Base-by-base conservation (phyloP, 352 stramenopile species). In the Phytopythium chamaehyphon region DNA sequence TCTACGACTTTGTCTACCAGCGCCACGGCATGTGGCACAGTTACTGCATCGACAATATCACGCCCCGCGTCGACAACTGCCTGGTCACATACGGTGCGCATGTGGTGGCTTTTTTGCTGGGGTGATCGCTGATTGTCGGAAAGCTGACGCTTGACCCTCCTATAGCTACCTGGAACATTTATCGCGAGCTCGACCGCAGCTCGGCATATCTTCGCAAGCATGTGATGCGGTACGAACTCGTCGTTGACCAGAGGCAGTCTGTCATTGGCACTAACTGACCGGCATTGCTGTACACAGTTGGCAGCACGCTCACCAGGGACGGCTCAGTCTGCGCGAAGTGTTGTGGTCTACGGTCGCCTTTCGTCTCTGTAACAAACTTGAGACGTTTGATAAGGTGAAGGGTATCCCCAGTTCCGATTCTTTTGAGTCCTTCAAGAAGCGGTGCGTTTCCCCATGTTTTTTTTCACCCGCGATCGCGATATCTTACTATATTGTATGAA, bases 1-100 rank as follows among this genome's bases (percentile, higher is more conserved):
- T 88, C 54, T 93, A 90, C 61, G 80, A 93, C 57, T 93, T 88
- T 56, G 77, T 90, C 38, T 93, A 90, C 56, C 82, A 93, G 51
- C 82, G 82, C 21, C 82, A 93, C 40, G 79, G 79, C 44, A 93
- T 93, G 82, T 90, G 82, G 79, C 79, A 93, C 56, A 87, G 79
- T 58, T 93, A 93, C 54, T 76, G 79, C 6, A 90, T 88, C 58
- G 77, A 70, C 46, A 83, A 84, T 44, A 78, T 79, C 48, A 55
- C 69, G 42, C 82, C 82, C 26, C 78, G 79, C 50, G 82, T 93
- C 37, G 82, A 93, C 58, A 55, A 60, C 7, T 69, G 69, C 33
- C 68, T 93, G 39, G 78, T 86, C 50, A 86, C 86, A 57, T 93
- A 88, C 55, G 77, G 82, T 90, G 72, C 37, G 18, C 37, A 42